A percentile compares a stretch with the other conserved stretches of the same genome.
Conservation (phyloP, 345 rosid genomes). For the Laguncularia racemosa region DNA sequence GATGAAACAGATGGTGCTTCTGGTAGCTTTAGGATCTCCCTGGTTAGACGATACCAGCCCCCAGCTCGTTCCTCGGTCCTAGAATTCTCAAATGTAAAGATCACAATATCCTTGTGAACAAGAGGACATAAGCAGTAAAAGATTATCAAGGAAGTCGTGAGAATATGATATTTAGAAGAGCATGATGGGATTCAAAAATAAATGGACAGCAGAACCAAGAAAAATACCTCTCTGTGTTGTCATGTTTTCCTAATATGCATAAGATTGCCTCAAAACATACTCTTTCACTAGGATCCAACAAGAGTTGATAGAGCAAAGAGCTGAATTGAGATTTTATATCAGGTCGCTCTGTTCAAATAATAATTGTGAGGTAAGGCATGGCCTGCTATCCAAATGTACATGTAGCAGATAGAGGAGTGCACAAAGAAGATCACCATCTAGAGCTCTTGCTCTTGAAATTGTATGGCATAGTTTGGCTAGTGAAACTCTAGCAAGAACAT, state of each 20-base stretch:
- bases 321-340: constrained; percentile 91
- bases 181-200: constrained; percentile 2
- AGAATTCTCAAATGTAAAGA: constrained; percentile 14
- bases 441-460: constrained; percentile 82
- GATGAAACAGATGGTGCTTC: constrained; percentile 77
- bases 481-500: constrained; percentile 96
- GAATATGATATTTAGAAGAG: constrained; percentile 2
- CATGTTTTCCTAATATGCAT: constrained; percentile 84
- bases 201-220: constrained; percentile 8
- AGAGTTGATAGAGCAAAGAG: constrained; percentile 88
- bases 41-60: constrained; percentile 96
- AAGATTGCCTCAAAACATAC: constrained; percentile 97
- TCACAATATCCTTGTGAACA: neutral
- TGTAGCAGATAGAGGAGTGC: constrained; percentile 10
- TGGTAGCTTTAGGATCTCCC: constrained; percentile 94
- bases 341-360: constrained; percentile 67
- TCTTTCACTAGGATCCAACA: constrained; percentile 97
- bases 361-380: constrained; percentile 15
- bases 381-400: neutral
- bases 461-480: constrained; percentile 89
- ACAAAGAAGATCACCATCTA: constrained; percentile 63
- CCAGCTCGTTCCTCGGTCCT: constrained; percentile 96
- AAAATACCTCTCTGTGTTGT: constrained; percentile 63
- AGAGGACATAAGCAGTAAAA: too few species aligned
- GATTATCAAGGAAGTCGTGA: neutral